Base-by-base conservation (phyloP, 306 rosid genomes). In the Fragaria iinumae region DNA sequence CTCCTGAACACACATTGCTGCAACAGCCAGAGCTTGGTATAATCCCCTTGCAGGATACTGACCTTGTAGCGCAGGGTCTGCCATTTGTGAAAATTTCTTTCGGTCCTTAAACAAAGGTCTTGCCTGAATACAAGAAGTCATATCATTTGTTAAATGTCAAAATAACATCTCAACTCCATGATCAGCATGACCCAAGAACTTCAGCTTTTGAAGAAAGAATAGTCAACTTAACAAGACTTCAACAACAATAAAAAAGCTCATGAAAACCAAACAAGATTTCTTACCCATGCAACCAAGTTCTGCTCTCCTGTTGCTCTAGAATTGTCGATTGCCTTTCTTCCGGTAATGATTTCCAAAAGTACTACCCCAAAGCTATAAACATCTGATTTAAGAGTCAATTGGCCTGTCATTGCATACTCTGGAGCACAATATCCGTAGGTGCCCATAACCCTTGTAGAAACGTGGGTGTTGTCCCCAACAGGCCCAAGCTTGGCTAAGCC, bases 401-500 rank as follows among this genome's bases (percentile, higher is more conserved):
- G 96, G 57, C 98, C 97, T 5, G 98, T 92, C 95, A 88, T 90
- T 49, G 91, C 99, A 81, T 95, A 95, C 79, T 92, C 97, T 0
- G 97, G 99, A 67, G 97, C 97, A 85, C 99, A 92, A 80, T 95
- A 92, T 78, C 97, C 97, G 64, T 92, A 89, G 53, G 97, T 95
- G 9, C 99, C 99, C 97, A 89, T 92, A 47, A 95, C 97, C 86
- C 98, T 89, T n/a, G 98, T 92, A 23, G 97, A 94, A 25, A 91
- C 97, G 73, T 90, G 96, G 45, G 97, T 90, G 85, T 90, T 88
- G 69, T 92, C 97, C 69, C 97, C 98, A 20, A 95, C 96, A 4
- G 98, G 98, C 8, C 99, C 99, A 17, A 95, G 89, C 84, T 92
- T 95, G 71, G 98, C 97, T 81, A 95, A 83, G 60, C 97, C 97